Conservation (phyloP, 1,139 yeast genomes). For the Yamadazyma blattariae region DNA sequence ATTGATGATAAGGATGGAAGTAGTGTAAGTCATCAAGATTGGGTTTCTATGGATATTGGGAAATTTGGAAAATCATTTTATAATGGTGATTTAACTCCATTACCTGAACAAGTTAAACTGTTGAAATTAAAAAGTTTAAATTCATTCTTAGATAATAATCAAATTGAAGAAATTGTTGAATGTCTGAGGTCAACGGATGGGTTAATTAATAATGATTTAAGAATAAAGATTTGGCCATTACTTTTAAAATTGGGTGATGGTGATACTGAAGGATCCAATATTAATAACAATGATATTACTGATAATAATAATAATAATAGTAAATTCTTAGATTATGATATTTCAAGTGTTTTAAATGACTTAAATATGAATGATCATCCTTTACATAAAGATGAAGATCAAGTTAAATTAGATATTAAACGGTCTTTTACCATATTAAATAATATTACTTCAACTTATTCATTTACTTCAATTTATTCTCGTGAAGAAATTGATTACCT, state of each 20-base stretch:
- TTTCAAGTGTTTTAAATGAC: constrained; percentile 9
- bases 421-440: constrained; percentile 57
- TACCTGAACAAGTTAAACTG: constrained; percentile 35
- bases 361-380: constrained; percentile 30
- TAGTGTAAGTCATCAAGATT: constrained; percentile 27
- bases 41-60: constrained; percentile 51
- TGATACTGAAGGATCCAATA: background rate
- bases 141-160: constrained; percentile 32
- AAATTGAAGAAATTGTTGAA: constrained; percentile 26
- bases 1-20: background rate
- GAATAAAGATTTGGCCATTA: constrained; percentile 50
- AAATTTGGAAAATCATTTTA: constrained; percentile 50
- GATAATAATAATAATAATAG: background rate
- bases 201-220: constrained; percentile 35
- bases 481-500: constrained; percentile 29
- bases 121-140: constrained; percentile 39
- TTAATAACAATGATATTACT: background rate
- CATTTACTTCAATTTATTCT: constrained; percentile 36
- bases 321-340: constrained; percentile 2
- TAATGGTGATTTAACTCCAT: constrained; percentile 38
- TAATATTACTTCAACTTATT: constrained; percentile 23
- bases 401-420: constrained; percentile 72
- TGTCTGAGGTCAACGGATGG: constrained; percentile 50
- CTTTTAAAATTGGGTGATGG: constrained; percentile 18
- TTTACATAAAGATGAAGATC: constrained; percentile 70